Base-by-base conservation (phyloP, 129 eudicot genomes). In the Tanacetum coccineum region DNA sequence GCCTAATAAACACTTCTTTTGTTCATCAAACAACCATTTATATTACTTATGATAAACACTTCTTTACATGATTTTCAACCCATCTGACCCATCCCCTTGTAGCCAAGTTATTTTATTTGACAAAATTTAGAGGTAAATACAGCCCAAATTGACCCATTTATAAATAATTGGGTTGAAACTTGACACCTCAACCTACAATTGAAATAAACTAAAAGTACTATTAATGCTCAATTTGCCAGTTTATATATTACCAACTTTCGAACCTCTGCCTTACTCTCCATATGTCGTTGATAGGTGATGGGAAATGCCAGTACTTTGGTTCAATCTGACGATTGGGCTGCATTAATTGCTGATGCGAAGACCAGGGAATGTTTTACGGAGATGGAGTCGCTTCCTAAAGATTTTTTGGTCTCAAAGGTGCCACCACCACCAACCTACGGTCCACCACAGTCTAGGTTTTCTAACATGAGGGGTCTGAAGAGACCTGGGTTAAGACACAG, bases 241-340 rank as follows among this genome's bases (percentile, higher is more conserved):
- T 36, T 36, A 36, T 36, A 4, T 32, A 36, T 36, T 36, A 36
- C 42, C 42, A 36, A 36, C 42, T 8, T 1, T 36, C 42, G 42
- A 36, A 36, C 10, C 9, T 8, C 42, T 36, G 42, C 8, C 42
- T 36, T 36, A 36, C 42, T 36, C 42, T 36, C 10, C 42, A 36
- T 9, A 36, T 36, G 42, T 36, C 10, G 6, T 18, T 8, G 22
- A 40, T 62, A 93, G 99, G 90, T 93, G 5, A 93, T 93, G 99
- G 99, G 99, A 54, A 94, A 94, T 74, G 99, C 97, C 10, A 87
- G 78, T 80, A 80, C 97, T 21, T 68, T 94, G 71, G 67, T 84
- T 45, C 82, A 84, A 55, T 94, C 95, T 12, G 99, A 94, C 1
- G 99, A 94, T 71, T 94, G 99, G 99, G 88, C 90, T 75, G 95